A percentile compares a stretch with the other conserved stretches of the same genome.
Conservation (phyloP, 2,329 filamentous ascomycete species). For the Trematosphaeria pertusa region DNA sequence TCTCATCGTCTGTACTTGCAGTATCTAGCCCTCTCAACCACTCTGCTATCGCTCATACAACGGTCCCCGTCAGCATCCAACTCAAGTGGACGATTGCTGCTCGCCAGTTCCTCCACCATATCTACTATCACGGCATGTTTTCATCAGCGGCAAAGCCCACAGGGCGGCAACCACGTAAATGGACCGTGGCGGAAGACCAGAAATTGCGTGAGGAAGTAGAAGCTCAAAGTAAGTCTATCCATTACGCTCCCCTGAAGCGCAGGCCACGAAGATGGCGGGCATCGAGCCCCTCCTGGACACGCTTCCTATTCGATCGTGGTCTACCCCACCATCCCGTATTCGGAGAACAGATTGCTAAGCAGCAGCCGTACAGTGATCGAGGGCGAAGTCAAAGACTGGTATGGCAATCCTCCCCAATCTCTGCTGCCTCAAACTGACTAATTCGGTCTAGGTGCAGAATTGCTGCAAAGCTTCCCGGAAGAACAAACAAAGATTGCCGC, state of each 20-base stretch:
- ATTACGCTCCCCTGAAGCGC: too few relatives aligned
- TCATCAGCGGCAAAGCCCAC: slow-evolving; percentile 18
- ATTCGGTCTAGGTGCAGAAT: slow-evolving; percentile 40
- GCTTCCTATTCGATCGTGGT: too few relatives aligned
- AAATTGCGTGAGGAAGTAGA: slow-evolving; percentile 34
- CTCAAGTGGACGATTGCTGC: too few relatives aligned
- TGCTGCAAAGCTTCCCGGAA: slow-evolving; percentile 46
- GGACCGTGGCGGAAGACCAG: slow-evolving; percentile 32
- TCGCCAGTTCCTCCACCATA: neutral
- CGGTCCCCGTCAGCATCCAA: neutral
- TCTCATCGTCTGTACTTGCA: too few relatives aligned
- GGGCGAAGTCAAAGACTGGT: slow-evolving; percentile 39
- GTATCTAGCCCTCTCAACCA: too few relatives aligned
- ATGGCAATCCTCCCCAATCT: neutral
- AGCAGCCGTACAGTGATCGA: slow-evolving; percentile 8
- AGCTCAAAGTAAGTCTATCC: slow-evolving; percentile 26
- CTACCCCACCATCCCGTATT: neutral
- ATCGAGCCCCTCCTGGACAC: too few relatives aligned
- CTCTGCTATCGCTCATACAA: neutral
- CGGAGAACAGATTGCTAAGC: neutral
- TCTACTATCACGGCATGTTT: slow-evolving; percentile 1
- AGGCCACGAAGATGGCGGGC: too few relatives aligned
- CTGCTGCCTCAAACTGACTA: neutral
- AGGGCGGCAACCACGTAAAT: slow-evolving; percentile 36
- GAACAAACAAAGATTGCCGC: slow-evolving; percentile 55